Percentiles rank a stretch among this genome's conserved stretches.
These are phyloP conservation scores for Dryadomyces quercus-mongolicae DNA, from an alignment of 2,329 filamentous ascomycete genomes.

Conservation along the genomic window DNA sequence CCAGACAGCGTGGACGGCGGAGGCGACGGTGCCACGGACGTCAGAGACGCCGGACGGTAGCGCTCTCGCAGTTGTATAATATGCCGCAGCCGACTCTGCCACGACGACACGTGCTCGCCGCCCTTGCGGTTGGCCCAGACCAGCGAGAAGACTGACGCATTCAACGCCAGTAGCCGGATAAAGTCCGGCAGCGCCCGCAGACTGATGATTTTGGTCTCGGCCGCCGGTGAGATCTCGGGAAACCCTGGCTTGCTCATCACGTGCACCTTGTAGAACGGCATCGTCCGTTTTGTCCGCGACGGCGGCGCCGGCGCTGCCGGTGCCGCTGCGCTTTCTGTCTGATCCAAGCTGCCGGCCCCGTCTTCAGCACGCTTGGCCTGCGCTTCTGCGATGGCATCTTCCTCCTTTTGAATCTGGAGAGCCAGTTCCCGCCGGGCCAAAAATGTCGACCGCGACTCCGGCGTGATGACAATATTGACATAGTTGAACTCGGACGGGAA, in stretches of 20 bases:
- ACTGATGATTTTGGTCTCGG: conserved; percentile 79
- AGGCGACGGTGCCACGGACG: conserved; percentile 17
- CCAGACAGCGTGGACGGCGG: conserved; percentile 11
- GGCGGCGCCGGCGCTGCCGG: not conserved
- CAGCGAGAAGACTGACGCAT: conserved; percentile 82
- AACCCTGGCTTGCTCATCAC: conserved; percentile 82
- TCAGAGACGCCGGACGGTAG: conserved; percentile 32
- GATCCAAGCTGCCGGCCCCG: not conserved
- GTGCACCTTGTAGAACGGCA: conserved; percentile 73
- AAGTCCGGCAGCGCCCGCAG: conserved; percentile 72
- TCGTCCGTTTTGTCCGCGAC: not conserved
- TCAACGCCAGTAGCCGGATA: conserved; percentile 78
- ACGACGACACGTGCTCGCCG: conserved; percentile 76
- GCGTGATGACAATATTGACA: conserved; percentile 91
- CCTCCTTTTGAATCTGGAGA: conserved; percentile 12
- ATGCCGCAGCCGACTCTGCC: conserved; percentile 75
- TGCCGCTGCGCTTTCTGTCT: not conserved
- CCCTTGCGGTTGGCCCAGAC: conserved; percentile 75
- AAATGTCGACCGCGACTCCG: conserved; percentile 68
- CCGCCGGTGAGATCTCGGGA: conserved; percentile 81
- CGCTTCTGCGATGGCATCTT: conserved; percentile 3
- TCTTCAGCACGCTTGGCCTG: not conserved
- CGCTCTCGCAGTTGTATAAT: conserved; percentile 72
- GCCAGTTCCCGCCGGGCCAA: conserved; percentile 45
- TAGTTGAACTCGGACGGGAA: conserved; percentile 95